Conservation (phyloP, 179 eudicot species). For the Gypsophila paniculata region DNA sequence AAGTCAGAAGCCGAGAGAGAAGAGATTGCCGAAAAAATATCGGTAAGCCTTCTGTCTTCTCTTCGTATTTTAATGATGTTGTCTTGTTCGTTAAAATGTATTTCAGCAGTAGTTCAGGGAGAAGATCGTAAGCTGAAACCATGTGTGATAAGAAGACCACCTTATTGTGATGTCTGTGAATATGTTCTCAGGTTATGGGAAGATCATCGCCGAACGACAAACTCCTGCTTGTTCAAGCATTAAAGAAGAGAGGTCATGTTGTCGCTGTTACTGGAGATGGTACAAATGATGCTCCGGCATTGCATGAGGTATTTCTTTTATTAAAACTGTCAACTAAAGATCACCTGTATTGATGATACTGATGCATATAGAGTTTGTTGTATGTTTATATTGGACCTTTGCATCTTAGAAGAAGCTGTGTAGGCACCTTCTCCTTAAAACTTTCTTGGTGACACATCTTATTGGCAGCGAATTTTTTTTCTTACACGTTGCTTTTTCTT, state of each 20-base stretch:
- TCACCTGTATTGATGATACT: background rate
- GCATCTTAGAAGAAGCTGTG: background rate
- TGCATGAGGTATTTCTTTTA: constrained; percentile 60
- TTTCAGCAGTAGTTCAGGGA: background rate
- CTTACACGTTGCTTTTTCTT: background rate
- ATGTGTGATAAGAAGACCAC: background rate
- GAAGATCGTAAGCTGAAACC: background rate
- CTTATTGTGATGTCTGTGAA: background rate
- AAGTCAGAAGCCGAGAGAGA: constrained; percentile 52
- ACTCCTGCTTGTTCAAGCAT: constrained; percentile 84
- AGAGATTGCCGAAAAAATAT: constrained; percentile 68
- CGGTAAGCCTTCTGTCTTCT: constrained; percentile 40
- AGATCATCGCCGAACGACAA: constrained; percentile 95
- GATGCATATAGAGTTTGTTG: background rate
- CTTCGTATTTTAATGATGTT: background rate
- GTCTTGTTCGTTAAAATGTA: background rate
- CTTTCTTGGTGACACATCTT: background rate
- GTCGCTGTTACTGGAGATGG: constrained; percentile 99
- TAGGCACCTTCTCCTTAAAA: background rate
- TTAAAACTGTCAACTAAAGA: constrained; percentile 8
- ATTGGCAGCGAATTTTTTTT: background rate
- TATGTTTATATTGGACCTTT: background rate
- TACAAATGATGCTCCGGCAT: constrained; percentile 96
- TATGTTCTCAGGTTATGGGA: constrained; percentile 75
- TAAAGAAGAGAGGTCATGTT: constrained; percentile 77